Conservation (phyloP, 805 yeast species). For the Cyberlindnera maritima region DNA sequence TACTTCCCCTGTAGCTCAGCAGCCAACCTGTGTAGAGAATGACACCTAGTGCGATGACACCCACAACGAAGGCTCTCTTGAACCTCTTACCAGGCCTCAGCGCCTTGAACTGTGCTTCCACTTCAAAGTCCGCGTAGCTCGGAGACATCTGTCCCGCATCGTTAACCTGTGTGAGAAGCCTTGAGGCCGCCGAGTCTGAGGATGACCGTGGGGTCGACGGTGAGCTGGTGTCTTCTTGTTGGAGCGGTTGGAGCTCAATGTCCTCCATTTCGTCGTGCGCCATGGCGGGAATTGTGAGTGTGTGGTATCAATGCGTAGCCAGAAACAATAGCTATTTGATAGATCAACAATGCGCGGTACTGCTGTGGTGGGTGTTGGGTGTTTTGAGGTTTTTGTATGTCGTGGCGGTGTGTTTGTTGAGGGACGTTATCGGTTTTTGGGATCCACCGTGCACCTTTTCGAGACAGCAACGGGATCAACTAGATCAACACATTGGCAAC, state of each 20-base stretch:
- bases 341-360: background rate
- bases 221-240: background rate
- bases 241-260: slow-evolving; percentile 5
- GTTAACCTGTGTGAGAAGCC: slow-evolving; percentile 9
- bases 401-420: too few relatives aligned
- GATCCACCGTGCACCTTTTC: too few relatives aligned
- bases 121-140: slow-evolving; percentile 9
- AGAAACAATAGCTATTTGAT: background rate
- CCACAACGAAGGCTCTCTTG: slow-evolving; percentile 5
- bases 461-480: too few relatives aligned
- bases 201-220: slow-evolving; percentile 6
- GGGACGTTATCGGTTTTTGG: too few relatives aligned
- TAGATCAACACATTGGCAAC: too few relatives aligned
- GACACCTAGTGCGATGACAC: background rate
- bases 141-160: slow-evolving; percentile 6
- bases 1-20: slow-evolving; percentile 13
- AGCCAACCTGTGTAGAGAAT: slow-evolving; percentile 13
- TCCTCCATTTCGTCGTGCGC: background rate
- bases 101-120: slow-evolving; percentile 1
- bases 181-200: slow-evolving; percentile 11
- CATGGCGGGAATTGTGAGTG: background rate
- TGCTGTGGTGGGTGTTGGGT: background rate
- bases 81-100: slow-evolving; percentile 7
- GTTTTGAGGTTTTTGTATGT: too few relatives aligned
- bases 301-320: background rate